Evolutionary conservation across 192 early-diverging fungal species (phyloP).

Genomic region (Backusella luteola): DNA sequence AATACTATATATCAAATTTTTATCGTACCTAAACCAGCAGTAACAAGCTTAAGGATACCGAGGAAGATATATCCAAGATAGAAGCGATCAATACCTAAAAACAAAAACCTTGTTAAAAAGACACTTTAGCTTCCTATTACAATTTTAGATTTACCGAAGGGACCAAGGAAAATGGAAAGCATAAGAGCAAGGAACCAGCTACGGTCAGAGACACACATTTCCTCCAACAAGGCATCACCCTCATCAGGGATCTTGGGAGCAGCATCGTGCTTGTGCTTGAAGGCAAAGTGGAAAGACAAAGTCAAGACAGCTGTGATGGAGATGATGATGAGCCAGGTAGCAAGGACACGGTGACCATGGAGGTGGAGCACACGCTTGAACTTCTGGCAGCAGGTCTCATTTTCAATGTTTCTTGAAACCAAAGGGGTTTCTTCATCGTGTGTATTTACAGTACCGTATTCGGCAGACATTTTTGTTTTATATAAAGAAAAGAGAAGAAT

Average conservation of each 20-base stretch:
- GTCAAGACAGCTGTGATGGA: constrained; percentile 23
- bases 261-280: constrained; percentile 6
- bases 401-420: constrained; percentile 5
- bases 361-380: constrained; percentile 24
- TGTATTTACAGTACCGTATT: constrained; percentile 33
- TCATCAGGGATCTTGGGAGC: background rate
- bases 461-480: constrained; percentile 22
- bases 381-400: constrained; percentile 17
- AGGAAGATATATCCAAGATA: constrained; percentile 51
- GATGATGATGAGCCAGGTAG: constrained; percentile 28
- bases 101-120: background rate
- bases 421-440: constrained; percentile 34
- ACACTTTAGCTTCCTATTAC: background rate
- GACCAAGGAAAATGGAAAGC: constrained; percentile 52
- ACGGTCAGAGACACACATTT: constrained; percentile 43
- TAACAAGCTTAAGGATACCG: constrained; percentile 43
- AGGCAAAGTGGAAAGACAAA: constrained; percentile 26
- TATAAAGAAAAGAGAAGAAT: background rate
- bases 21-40: constrained; percentile 36
- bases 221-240: constrained; percentile 2
- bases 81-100: constrained; percentile 48
- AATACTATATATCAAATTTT: no score
- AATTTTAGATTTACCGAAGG: constrained; percentile 38
- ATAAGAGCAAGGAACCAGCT: constrained; percentile 47
- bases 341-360: constrained; percentile 29